Conservation (phyloP, 306 rosid species). For the Cucurbita maxima region DNA sequence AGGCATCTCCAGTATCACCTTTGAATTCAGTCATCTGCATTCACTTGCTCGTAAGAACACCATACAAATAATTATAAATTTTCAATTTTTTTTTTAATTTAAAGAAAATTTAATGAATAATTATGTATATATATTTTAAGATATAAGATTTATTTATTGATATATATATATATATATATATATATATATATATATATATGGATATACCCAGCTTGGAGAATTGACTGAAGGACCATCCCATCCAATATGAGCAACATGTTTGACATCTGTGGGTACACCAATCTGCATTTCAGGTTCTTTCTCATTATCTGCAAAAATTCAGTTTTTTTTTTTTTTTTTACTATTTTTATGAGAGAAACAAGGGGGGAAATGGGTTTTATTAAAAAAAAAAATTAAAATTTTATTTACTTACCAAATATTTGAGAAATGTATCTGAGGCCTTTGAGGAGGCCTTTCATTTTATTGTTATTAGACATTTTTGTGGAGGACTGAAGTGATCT, state of each 20-base stretch:
- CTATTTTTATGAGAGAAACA: background rate
- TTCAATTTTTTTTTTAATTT: background rate
- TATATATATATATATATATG: background rate
- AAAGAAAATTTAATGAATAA: background rate
- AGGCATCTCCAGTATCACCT: slow-evolving; percentile 6
- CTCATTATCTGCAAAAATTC: slow-evolving; percentile 37
- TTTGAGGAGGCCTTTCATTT: slow-evolving; percentile 84
- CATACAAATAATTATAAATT: background rate
- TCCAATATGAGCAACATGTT: slow-evolving; percentile 91
- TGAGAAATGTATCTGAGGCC: slow-evolving; percentile 86
- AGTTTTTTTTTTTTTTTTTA: background rate
- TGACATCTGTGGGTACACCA: slow-evolving; percentile 82
- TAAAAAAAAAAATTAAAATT: too few species aligned
- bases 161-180: background rate
- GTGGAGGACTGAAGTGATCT: background rate
- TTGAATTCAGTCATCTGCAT: slow-evolving; percentile 63
- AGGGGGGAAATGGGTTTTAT: background rate
- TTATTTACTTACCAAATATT: slow-evolving; percentile 48
- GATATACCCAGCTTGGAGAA: slow-evolving; percentile 73
- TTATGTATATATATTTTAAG: too few species aligned
- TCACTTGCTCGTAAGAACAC: background rate
- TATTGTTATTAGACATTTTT: slow-evolving; percentile 37
- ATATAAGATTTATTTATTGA: too few species aligned
- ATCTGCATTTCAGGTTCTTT: slow-evolving; percentile 68
- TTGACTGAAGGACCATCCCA: slow-evolving; percentile 71